Evolutionary conservation across 2,329 filamentous ascomycete species (phyloP), one percentile per base, ranked within the genome.

Genomic region (Samsoniella hepiali): DNA sequence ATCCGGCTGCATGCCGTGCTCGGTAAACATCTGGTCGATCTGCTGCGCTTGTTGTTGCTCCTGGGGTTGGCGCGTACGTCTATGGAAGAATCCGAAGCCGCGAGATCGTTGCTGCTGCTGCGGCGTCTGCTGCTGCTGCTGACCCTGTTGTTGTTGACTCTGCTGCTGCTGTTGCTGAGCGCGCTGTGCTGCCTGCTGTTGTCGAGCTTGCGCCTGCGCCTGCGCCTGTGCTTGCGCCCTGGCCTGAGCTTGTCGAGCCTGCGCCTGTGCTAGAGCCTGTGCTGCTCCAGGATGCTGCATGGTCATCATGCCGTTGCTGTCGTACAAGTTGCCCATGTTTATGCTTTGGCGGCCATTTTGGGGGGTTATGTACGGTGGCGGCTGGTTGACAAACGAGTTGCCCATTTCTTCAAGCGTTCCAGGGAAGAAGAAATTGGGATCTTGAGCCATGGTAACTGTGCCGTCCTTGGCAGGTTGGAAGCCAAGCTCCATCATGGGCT

Each of bases 311-410:
- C 71, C 74, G 50, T 78, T 73, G 11, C 77, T 72, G 65, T 75
- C 72, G 63, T 79, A 83, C 76, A 83, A 79, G 40, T 73, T 69
- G 17, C 76, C 68, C 57, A 81, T 75, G 63, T 74, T 75, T 68
- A 84, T 76, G 34, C 72, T 71, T 51, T 80, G 76, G 31, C 76
- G 73, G 22, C 76, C 73, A 51, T 68, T 69, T 71, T 68, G 78
- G 72, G 88, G 84, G 75, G 90, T 84, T 68, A 92, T 79, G 70
- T 91, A 93, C 44, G 88, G 85, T 17, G 89, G 88, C 44, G 91
- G 80, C 1, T 89, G 85, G 0, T 86, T 88, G 64, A 91, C 85
- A 13, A 93, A 79, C 67, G 92, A 89, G 22, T 88, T 89, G 69
- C 93, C 90, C 58, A 91, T 84, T 61, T 89, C 88, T 66, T 88